Base-by-base conservation (phyloP, 2,329 filamentous ascomycete species). In the Trichoderma koningiopsis region DNA sequence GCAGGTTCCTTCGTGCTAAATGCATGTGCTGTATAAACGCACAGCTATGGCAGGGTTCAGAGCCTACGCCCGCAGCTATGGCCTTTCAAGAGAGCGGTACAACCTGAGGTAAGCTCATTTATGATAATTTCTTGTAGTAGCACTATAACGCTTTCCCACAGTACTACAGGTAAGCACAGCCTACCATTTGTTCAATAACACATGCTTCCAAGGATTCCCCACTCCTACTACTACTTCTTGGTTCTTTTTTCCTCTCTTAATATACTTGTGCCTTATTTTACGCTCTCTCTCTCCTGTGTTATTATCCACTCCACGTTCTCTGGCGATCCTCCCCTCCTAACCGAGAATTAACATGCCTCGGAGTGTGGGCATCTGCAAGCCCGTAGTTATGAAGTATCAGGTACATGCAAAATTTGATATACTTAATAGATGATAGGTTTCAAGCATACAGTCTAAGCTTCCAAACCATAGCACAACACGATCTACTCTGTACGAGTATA, bases 101-200 rank as follows among this genome's bases (percentile, higher is more conserved):
- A 40, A 40, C 37, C 37, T 6, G 19, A 40, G 13, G 16, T 40
- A 19, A 40, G 37, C 14, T 40, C 37, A 19, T 19, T 43, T 43
- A 7, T 43, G 40, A 43, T n/a, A n/a, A n/a, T 43, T 8, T n/a
- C 19, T n/a, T 43, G 19, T 14, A 43, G 40, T n/a, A n/a, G 6
- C 7, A 43, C 40, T 43, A 43, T 43, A 43, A 4, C 40, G n/a
- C 16, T 43, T 43, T 19, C 16, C 40, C 8, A 43, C n/a, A 35
- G 3, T 14, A 35, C 33, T 13, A n/a, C 40, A 43, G 7, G 62
- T 65, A 37, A 65, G 62, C 62, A 57, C 62, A 65, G 62, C 62
- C 35, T 43, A 31, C 61, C 61, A 64, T 56, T 24, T 24, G 56
- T 16, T 35, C 52, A 57, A 57, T 57, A 43, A 19, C 40, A 27